Evolutionary conservation across 2,329 filamentous ascomycete species (phyloP), one percentile per base, ranked within the genome.

Genomic region (Nectriaceae sp.): DNA sequence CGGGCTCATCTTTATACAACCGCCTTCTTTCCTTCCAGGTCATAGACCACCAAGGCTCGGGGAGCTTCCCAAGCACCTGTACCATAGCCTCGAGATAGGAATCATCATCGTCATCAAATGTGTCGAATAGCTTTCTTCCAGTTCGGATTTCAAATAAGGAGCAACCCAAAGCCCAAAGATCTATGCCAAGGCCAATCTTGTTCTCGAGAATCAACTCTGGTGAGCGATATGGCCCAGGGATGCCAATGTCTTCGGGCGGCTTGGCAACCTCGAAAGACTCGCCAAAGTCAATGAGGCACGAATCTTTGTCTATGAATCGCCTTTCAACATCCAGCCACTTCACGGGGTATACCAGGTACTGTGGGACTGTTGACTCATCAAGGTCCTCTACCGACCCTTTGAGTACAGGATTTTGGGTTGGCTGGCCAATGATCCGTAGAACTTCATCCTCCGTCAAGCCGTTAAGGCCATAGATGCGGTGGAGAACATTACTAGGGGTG

Each of bases 61-160:
- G 61, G 11, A 64, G 24, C 44, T 57, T 61, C 0, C 63, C 63
- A 2, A 67, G 50, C 4, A 63, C 43, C 37, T 56, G 22, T 11
- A 59, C 57, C 15, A 65, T 56, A 6, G 44, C 46, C 10, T 48
- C 46, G 3, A 66, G 49, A 39, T 62, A 57, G 2, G 61, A 56
- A 24, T 66, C 63, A 6, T 44, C 37, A 4, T 63, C 59, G 31
- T 62, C 57, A 38, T 61, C 57, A 26, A 59, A 59, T 0, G 45
- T 37, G 6, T 54, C 50, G 31, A 67, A 67, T 1, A 68, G 52
- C 19, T 51, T 51, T 31, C 59, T 51, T 4, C 62, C 63, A 1
- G 63, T 62, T 1, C 64, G 59, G n/a, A 64, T 65, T 51, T 66
- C 59, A 40, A 65, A 66, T 4, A 67, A 36, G 0, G 59, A 65